Evolutionary conservation across 257 asterid species (phyloP), one percentile per base, ranked within the genome.

Genomic region (Eustoma russellianum): DNA sequence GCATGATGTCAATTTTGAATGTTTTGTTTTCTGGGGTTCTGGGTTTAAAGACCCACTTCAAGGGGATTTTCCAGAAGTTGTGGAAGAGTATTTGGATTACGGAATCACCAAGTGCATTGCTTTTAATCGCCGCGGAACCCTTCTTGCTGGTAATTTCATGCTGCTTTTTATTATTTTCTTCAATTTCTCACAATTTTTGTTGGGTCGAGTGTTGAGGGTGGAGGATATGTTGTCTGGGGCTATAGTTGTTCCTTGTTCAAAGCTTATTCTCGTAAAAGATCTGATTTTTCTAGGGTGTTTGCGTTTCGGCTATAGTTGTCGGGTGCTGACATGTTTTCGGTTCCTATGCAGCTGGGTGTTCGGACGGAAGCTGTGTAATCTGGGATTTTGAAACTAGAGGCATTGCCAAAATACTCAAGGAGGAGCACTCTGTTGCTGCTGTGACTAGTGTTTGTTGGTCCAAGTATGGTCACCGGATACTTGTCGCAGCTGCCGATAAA

Each of bases 351-450:
- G 97, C 97, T 79, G 95, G 97, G 63, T 88, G 95, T 70, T 80
- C 85, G 41, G 95, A 88, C 68, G 97, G 97, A 66, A 81, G 82
- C 61, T 83, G 95, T 72, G 66, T 88, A 35, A 77, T 85, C 53
- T 88, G 95, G 95, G 97, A 88, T 81, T 88, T 85, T 71, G 92
- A 83, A 64, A 88, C 97, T 50, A 71, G 97, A 77, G 95, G 86
- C 48, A 69, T 88, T 52, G 79, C 89, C 35, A 88, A 78, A 69
- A 83, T 72, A 69, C 70, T 88, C 41, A 79, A 68, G 70, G 94
- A 85, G 56, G 74, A 75, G 61, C 92, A 83, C 18, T 75, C 79
- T 63, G 78, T 70, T 66, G 77, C 82, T 73, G 88, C 97, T 50
- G 67, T 88, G 61, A 88, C 97, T 3, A 85, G 94, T 67, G 74